Conservation (phyloP, 306 rosid genomes). For the Glycyrrhiza uralensis region DNA sequence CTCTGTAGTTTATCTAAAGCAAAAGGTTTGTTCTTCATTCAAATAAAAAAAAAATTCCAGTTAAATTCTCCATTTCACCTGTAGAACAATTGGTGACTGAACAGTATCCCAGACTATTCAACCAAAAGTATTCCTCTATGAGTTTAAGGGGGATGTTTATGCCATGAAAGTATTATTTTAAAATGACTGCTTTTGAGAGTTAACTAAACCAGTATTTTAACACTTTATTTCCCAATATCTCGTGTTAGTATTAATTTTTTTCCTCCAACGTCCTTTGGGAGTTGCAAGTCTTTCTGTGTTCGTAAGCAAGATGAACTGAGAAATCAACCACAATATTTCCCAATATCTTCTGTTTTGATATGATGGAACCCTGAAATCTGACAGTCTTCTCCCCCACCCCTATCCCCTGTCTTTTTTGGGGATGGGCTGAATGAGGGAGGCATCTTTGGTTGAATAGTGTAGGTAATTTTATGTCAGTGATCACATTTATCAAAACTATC, state of each 20-base stretch:
- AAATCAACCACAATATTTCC: not conserved
- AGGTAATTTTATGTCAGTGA: not conserved
- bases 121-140: not conserved
- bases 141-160: not conserved
- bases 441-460: not conserved
- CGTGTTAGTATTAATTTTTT: not conserved
- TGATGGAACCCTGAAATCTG: not conserved
- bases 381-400: not conserved
- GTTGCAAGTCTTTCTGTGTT: not conserved
- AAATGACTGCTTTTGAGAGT: not conserved
- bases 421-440: not conserved
- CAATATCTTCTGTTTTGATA: not conserved
- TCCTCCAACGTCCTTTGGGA: no score
- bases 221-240: not conserved
- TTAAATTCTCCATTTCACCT: constrained; percentile 14
- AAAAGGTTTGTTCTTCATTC: not conserved
- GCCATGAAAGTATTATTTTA: not conserved
- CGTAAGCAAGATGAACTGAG: not conserved
- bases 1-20: not conserved
- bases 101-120: not conserved
- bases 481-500: not conserved
- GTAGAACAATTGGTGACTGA: not conserved
- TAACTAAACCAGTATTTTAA: not conserved
- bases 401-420: not conserved
- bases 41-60: not conserved